Evolutionary conservation across 805 yeast species (phyloP), one percentile per base, ranked within the genome.

Genomic region (Starmerella lactis-condensi): DNA sequence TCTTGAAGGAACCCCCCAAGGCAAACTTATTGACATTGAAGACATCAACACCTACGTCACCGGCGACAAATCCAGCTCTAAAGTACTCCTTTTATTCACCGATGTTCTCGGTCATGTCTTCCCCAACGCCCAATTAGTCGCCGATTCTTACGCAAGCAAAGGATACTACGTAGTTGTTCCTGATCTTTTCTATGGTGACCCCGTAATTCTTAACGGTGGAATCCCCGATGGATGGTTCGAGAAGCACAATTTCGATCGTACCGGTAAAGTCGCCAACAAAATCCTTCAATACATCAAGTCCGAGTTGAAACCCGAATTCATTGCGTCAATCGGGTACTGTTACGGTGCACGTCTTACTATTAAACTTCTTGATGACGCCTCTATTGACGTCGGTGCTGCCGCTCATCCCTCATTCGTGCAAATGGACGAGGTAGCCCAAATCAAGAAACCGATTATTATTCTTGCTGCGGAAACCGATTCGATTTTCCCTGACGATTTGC

Each of bases 321-420:
- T 74, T 12, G 34, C 32, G 19, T 17, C 41, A 15, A 70, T 65
- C 26, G 93, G 94, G 16, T 71, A 79, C 58, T 81, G 94, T 56
- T 81, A 61, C 41, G 94, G 94, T 50, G 93, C 79, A 24, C 75
- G 72, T 52, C 71, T 59, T 43, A 69, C 66, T 21, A 44, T 75
- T 35, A 69, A 64, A 37, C 65, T 71, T 35, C 51, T 67, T 19
- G 50, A 61, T 5, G 24, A 24, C 13, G 61, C 52, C 15, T 35
- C 34, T 31, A 22, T 44, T 6, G 65, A 67, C 38, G 75, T 62
- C 12, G 79, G 67, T 45, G 91, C 85, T 11, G 53, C 68, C 39
- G 89, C 89, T 6, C 95, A 83, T 54, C 94, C 95, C 5, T 74
- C 91, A 2, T 64, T 74, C 38, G 72, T 77, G 11, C 37, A 61